Percentiles rank a stretch among this genome's conserved stretches.
Conservation (phyloP, 2,329 filamentous ascomycete genomes). For the Incumbomyces lentus region DNA sequence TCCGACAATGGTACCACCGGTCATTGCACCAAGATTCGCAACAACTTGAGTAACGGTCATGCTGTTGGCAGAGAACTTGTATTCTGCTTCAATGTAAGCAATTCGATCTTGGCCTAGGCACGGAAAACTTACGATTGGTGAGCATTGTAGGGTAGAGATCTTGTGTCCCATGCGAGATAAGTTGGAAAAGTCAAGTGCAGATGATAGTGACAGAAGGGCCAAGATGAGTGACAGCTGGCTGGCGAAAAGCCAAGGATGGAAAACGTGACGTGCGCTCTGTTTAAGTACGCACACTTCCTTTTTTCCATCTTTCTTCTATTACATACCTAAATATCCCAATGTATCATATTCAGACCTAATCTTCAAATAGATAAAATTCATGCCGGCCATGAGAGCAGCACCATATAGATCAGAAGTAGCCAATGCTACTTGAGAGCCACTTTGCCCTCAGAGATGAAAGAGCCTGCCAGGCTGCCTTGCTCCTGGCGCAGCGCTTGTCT, state of each 20-base stretch:
- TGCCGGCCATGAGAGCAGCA: conserved; percentile 79
- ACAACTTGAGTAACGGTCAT: conserved; percentile 64
- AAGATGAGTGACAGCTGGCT: too few relatives aligned
- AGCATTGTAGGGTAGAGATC: conserved; percentile 54
- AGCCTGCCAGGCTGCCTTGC: conserved; percentile 49
- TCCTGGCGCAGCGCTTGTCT: conserved; percentile 54
- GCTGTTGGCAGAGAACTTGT: conserved; percentile 43
- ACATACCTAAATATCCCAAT: too few relatives aligned
- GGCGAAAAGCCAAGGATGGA: too few relatives aligned
- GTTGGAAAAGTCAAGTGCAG: too few relatives aligned
- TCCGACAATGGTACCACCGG: conserved; percentile 56
- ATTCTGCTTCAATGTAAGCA: conserved; percentile 28
- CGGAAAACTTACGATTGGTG: conserved; percentile 30
- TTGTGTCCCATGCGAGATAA: conserved; percentile 66
- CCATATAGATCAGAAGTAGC: conserved; percentile 65
- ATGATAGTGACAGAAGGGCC: too few relatives aligned
- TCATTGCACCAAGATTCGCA: conserved; percentile 60
- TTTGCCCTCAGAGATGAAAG: conserved; percentile 67
- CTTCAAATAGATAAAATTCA: conserved; percentile 90
- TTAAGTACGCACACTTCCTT: too few relatives aligned
- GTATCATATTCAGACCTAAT: too few relatives aligned
- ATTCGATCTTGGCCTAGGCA: neutral
- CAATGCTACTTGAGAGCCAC: conserved; percentile 71
- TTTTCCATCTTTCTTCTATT: too few relatives aligned
- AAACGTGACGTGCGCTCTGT: too few relatives aligned